A percentile compares a stretch with the other conserved stretches of the same genome.
Conservation (phyloP, 2,329 filamentous ascomycete genomes). For the Sphaerostilbella broomeana region DNA sequence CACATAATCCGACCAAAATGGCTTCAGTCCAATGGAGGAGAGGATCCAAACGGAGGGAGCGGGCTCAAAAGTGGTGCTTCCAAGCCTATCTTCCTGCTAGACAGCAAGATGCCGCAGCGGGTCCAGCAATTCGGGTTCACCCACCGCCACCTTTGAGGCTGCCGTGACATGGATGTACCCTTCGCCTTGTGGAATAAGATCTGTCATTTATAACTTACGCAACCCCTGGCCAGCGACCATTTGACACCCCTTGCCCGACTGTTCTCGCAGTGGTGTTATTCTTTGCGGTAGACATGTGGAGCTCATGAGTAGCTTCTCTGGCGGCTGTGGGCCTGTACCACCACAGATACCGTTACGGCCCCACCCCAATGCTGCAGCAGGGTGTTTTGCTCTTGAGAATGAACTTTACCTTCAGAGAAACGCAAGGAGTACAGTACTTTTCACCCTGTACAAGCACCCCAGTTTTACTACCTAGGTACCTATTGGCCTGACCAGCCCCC, state of each 20-base stretch:
- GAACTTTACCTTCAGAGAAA: too few relatives aligned
- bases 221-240: constrained; percentile 11
- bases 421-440: too few relatives aligned
- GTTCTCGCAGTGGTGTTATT: constrained; percentile 12
- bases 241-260: constrained; percentile 11
- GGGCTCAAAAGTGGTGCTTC: too few relatives aligned
- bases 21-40: too few relatives aligned
- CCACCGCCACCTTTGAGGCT: constrained; percentile 14
- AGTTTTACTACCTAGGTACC: too few relatives aligned
- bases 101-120: constrained; percentile 16
- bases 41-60: too few relatives aligned
- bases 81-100: too few relatives aligned
- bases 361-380: too few relatives aligned
- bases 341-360: background rate
- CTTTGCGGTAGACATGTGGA: constrained; percentile 9
- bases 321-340: background rate
- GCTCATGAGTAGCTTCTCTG: constrained; percentile 1
- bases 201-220: constrained; percentile 20
- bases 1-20: too few relatives aligned
- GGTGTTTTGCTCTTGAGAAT: too few relatives aligned
- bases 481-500: too few relatives aligned
- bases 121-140: constrained; percentile 26
- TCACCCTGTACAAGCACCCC: too few relatives aligned
- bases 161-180: constrained; percentile 14
- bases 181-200: constrained; percentile 21